Evolutionary conservation across 164 flowering plant genomes (phyloP), one percentile per base, ranked within the genome.

Genomic region (Buxus sempervirens): DNA sequence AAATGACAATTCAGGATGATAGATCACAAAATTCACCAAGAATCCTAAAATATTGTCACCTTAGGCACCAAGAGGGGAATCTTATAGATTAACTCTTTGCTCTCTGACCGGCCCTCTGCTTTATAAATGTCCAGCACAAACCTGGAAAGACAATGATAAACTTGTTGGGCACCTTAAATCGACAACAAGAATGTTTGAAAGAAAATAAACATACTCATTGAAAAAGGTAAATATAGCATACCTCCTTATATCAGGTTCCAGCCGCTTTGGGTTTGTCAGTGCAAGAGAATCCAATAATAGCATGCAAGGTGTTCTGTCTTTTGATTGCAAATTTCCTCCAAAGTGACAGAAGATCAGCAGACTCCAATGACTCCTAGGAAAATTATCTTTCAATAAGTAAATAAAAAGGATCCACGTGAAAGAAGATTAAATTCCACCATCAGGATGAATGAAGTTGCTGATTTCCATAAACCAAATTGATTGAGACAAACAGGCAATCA

Each of bases 241-340:
- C 97, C 79, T 89, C 73, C 90, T 82, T 54, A 91, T 85, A 61
- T 77, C 79, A 9, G 96, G 88, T 73, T 86, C 97, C 65, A 85
- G 75, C 54, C 80, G 71, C 81, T 65, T 81, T n/a, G 96, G 88
- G 53, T 80, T 62, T 21, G 86, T 69, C 59, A 26, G 76, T 64
- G n/a, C n/a, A n/a, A n/a, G n/a, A n/a, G n/a, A n/a, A n/a, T n/a
- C n/a, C n/a, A n/a, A n/a, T n/a, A n/a, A n/a, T n/a, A n/a, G n/a
- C n/a, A n/a, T n/a, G n/a, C n/a, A n/a, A n/a, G n/a, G n/a, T n/a
- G n/a, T n/a, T n/a, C n/a, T n/a, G n/a, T n/a, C n/a, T n/a, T n/a
- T n/a, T n/a, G n/a, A n/a, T 76, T 78, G 55, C 48, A 72, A 41
- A 70, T 70, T 77, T 71, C 82, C 88, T 54, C 87, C 96, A 64